Evolutionary conservation across 2,329 filamentous ascomycete species (phyloP).

Genomic region (Calonectria montana): DNA sequence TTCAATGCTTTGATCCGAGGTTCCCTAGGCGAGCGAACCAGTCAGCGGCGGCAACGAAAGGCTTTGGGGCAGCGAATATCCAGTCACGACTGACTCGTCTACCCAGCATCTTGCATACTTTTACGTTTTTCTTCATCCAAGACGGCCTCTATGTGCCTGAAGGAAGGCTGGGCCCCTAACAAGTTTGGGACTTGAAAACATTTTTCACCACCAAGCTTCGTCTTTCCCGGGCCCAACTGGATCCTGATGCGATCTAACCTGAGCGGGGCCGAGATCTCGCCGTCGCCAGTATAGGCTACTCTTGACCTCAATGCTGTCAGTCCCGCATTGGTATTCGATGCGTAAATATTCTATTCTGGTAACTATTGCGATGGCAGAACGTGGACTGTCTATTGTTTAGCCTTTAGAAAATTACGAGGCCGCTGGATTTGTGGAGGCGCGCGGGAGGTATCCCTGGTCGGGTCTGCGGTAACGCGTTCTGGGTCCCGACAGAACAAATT

Average conservation of each 20-base stretch:
- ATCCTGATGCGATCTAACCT: neutral
- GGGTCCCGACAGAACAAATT: neutral
- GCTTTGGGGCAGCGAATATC: neutral
- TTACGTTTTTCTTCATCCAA: neutral
- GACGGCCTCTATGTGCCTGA: neutral
- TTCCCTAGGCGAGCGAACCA: neutral
- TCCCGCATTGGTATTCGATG: neutral
- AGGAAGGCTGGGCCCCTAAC: neutral
- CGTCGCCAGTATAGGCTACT: neutral
- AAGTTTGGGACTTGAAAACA: neutral
- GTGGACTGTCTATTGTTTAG: neutral
- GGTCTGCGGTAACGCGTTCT: neutral
- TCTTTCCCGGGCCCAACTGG: neutral
- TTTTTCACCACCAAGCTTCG: neutral
- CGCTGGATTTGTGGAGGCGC: neutral
- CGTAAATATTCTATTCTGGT: neutral
- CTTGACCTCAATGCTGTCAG: neutral
- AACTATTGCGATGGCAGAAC: neutral
- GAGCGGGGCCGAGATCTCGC: constrained; percentile 15
- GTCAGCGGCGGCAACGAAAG: neutral
- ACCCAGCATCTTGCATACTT: neutral
- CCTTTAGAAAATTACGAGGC: neutral
- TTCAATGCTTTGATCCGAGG: neutral
- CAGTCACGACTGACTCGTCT: neutral
- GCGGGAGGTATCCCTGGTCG: neutral